These are phyloP conservation scores for Chalara sp. DNA, from an alignment of 2,329 filamentous ascomycete genomes.

Conservation along the genomic window DNA sequence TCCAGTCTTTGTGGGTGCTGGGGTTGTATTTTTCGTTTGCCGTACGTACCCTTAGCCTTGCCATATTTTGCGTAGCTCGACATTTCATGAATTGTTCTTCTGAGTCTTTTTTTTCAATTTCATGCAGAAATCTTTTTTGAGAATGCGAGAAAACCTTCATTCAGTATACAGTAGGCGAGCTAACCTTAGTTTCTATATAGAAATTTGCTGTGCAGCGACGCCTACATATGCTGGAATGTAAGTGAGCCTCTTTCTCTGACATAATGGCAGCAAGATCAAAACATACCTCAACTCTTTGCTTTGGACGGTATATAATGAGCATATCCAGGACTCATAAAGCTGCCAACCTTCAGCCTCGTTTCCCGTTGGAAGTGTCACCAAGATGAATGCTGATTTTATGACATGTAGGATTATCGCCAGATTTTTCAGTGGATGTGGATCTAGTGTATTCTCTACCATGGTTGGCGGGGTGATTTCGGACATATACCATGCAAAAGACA, in stretches of 20 bases:
- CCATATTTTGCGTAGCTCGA: no score
- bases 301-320: no score
- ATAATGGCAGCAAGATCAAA: no score
- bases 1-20: conserved; percentile 72
- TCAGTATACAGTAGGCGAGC: no score
- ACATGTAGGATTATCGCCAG: conserved; percentile 51
- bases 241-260: not conserved
- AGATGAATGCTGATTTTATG: not conserved
- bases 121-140: no score
- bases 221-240: conserved; percentile 61
- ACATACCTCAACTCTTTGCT: no score
- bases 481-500: conserved; percentile 68
- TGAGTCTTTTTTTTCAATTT: no score
- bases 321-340: no score
- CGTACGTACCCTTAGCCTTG: conserved; percentile 21
- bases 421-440: conserved; percentile 72
- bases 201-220: conserved; percentile 68
- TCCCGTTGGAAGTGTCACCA: not conserved
- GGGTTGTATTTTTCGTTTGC: conserved; percentile 63
- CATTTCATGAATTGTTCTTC: no score
- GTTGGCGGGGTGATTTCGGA: conserved; percentile 89
- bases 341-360: no score
- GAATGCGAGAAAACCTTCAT: no score
- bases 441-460: conserved; percentile 77
- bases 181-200: not conserved